Base-by-base conservation (phyloP, 768 basidiomycete genomes). In the Sarcodon aspratus region DNA sequence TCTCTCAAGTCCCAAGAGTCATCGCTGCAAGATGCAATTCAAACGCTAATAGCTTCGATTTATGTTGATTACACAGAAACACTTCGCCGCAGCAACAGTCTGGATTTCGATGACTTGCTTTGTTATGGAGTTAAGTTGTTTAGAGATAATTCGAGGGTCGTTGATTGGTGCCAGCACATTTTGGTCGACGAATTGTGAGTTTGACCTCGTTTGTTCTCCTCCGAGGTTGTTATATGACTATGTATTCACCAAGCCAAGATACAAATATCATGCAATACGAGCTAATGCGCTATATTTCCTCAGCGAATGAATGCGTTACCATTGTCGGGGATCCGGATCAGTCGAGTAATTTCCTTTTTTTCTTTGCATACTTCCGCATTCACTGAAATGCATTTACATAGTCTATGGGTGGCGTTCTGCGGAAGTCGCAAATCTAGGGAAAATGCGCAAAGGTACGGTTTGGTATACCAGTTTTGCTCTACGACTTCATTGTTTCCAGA, bases 321-420 rank as follows among this genome's bases (percentile, higher is more conserved):
- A 75, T 93, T 36, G 89, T 94, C 3, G 91, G 91, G 0, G 91
- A 94, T 65, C 91, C 91, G 0, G 91, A 94, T 61, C 91, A 94
- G 60, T 89, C 87, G 0, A 92, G 83, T 82, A 54, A 27, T 70
- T 47, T n/a, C n/a, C n/a, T n/a, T n/a, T 10, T 9, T 8, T 42
- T 32, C 47, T 12, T 13, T 46, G 54, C n/a, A 44, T 10, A 10
- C 32, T 21, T 27, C 36, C 45, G 53, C 15, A 52, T 31, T 44
- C 27, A 42, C 27, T 33, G 34, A 33, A 35, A 1, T n/a, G 31
- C 7, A 38, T 33, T 21, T n/a, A 34, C 31, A 42, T 49, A 82
- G 79, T 91, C 37, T 91, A 91, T 55, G 88, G 87, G 8, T 94
- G 91, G 90, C 75, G 90, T 10, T 81, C 84, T 6, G 88, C 81